Conservation (phyloP, 306 rosid genomes). For the Prunus davidiana region DNA sequence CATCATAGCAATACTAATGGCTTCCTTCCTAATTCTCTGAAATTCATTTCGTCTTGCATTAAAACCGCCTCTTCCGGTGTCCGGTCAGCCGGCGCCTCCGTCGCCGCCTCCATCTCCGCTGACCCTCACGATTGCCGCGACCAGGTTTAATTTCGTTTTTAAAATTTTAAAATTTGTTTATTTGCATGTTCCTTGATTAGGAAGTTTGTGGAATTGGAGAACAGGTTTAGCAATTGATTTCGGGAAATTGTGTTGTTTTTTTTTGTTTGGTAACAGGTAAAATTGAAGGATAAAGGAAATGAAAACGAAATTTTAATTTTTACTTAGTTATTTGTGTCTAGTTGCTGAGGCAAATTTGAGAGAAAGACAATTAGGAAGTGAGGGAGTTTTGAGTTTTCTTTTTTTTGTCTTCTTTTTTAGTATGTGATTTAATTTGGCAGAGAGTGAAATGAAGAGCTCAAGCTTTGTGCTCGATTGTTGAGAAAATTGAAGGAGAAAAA, state of each 20-base stretch:
- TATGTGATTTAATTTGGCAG: background rate
- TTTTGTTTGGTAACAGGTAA: constrained; percentile 3
- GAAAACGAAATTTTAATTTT: background rate
- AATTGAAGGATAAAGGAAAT: background rate
- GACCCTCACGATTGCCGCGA: constrained; percentile 60
- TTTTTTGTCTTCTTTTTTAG: background rate
- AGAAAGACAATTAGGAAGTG: background rate
- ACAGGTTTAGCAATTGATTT: background rate
- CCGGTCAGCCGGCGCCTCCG: constrained; percentile 79
- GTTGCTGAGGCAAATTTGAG: background rate
- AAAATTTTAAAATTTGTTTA: background rate
- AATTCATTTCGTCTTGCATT: constrained; percentile 85
- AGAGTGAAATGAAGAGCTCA: background rate
- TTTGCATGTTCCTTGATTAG: background rate
- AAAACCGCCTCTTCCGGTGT: constrained; percentile 92
- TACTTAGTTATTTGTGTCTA: background rate
- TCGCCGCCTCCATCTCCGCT: constrained; percentile 76
- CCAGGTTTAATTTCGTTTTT: constrained; percentile 47
- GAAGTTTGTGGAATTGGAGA: background rate
- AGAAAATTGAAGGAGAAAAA: background rate
- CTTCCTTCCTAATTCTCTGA: constrained; percentile 79
- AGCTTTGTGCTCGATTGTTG: background rate
- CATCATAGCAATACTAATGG: constrained; percentile 36
- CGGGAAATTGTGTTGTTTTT: background rate
- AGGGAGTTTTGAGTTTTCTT: background rate